A percentile compares a stretch with the other conserved stretches of the same genome.
Evolutionary conservation across 2,329 filamentous ascomycete genomes (phyloP).

Genomic region (Trichophyton verrucosum): DNA sequence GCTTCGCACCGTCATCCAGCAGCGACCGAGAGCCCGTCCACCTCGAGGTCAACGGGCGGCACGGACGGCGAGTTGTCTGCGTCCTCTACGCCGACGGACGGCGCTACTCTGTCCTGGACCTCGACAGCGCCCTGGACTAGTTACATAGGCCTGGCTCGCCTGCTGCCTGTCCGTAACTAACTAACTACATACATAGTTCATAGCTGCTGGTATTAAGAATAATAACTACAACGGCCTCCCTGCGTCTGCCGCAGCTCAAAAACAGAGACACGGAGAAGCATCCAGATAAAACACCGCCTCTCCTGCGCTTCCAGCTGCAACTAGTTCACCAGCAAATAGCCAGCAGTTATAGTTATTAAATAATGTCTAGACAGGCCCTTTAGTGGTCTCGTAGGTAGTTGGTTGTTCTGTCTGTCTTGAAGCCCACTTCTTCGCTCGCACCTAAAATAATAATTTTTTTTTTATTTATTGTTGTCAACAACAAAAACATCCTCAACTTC

Average conservation of each 20-base stretch:
- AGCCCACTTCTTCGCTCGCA: not conserved
- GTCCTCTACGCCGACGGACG: conserved; percentile 43
- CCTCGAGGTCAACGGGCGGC: conserved; percentile 45
- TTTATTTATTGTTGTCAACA: not conserved
- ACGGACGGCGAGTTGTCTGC: conserved; percentile 40
- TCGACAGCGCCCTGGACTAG: conserved; percentile 32
- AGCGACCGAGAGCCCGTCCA: conserved; percentile 37
- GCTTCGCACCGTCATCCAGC: conserved; percentile 28
- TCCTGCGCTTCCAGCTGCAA: too few species aligned
- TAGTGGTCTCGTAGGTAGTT: too few species aligned
- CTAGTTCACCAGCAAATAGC: too few species aligned
- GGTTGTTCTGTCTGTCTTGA: not conserved
- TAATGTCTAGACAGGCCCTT: too few species aligned
- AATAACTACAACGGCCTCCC: too few species aligned
- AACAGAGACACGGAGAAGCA: too few species aligned
- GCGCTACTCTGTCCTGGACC: conserved; percentile 45
- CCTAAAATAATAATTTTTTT: not conserved
- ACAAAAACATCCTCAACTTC: not conserved
- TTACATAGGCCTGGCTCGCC: not conserved
- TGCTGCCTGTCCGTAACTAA: too few species aligned
- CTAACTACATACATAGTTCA: too few species aligned
- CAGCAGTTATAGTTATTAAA: too few species aligned
- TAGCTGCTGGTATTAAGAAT: too few species aligned
- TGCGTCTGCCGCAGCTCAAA: too few species aligned
- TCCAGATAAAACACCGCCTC: too few species aligned